Evolutionary conservation across 192 early-diverging fungal species (phyloP), one percentile per base, ranked within the genome.

Genomic region (Diversispora epigaea): DNA sequence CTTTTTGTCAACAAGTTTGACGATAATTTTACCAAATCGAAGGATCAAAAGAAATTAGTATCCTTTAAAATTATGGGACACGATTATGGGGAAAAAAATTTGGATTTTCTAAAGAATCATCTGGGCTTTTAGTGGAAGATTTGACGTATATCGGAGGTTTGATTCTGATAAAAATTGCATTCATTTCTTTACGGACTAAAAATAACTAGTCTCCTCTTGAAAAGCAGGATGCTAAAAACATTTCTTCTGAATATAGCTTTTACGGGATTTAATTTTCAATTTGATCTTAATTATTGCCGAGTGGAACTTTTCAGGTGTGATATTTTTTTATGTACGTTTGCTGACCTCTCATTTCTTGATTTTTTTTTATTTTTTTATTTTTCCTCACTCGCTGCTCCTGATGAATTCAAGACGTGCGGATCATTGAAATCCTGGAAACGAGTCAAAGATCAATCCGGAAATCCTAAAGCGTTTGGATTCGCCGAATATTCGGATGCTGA

Each of bases 381-480:
- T 45, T 77, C 1, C 22, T 19, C 9, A 40, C 47, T 10, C 21
- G 45, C 25, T 11, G n/a, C 43, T 46, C 19, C 14, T 67, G n/a
- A 43, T 40, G 50, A 39, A 22, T 8, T 58, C 54, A 62, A 91
- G 90, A 83, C 87, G n/a, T 93, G 90, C 58, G 93, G 93, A 40
- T 75, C 80, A 9, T 73, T 93, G 14, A 60, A 79, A 45, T 82
- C 81, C 40, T 94, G 91, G 91, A 91, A 90, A 73, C 86, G 92
- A 39, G 83, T 91, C 15, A 85, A 80, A 67, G 91, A 93, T 71
- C 77, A 79, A 41, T 50, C 80, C 9, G 90, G 91, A 10, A 86
- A 85, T 21, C 88, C 87, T 2, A 92, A 90, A 62, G 85, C 82
- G 0, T 93, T 91, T 81, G 92, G 91, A 6, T 93, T 94, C 78